These are phyloP conservation scores for Fusarium brevicatenulatum DNA, from an alignment of 2,329 filamentous ascomycete species.

Conservation along the genomic window DNA sequence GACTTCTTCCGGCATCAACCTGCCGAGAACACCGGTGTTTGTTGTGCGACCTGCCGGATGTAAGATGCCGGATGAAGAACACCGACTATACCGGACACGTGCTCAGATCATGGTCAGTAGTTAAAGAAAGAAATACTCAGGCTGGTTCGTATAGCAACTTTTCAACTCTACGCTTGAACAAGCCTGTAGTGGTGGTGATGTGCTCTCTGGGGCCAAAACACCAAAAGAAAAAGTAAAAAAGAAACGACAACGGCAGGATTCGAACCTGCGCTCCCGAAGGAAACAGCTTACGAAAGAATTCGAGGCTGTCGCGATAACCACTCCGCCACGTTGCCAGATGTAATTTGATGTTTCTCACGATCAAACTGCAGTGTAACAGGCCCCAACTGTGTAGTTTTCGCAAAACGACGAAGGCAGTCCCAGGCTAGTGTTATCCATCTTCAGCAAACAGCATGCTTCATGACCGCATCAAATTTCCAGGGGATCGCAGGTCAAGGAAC, in stretches of 20 bases:
- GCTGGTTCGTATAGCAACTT: neutral
- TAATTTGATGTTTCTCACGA: neutral
- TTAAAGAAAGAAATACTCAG: no score
- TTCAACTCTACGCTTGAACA: neutral
- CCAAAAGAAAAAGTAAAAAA: neutral
- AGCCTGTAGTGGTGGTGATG: neutral
- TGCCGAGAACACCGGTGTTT: neutral
- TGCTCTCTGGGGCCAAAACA: neutral
- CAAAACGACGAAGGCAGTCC: neutral
- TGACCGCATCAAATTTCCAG: rapidly evolving
- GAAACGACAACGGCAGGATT: conserved; percentile 1
- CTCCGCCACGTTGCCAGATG: neutral
- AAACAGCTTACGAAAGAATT: neutral
- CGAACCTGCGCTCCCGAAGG: conserved; percentile 7
- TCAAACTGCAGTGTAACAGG: neutral
- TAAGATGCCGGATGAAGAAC: neutral
- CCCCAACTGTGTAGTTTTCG: rapidly evolving
- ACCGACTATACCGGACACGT: neutral
- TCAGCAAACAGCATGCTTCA: neutral
- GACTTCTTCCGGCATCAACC: neutral
- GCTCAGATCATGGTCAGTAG: neutral
- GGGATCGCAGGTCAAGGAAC: neutral
- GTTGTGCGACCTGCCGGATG: neutral
- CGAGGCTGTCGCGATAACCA: conserved; percentile 5
- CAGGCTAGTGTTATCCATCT: neutral